Conservation (phyloP, 768 basidiomycete species). For the Terana coerulea region DNA sequence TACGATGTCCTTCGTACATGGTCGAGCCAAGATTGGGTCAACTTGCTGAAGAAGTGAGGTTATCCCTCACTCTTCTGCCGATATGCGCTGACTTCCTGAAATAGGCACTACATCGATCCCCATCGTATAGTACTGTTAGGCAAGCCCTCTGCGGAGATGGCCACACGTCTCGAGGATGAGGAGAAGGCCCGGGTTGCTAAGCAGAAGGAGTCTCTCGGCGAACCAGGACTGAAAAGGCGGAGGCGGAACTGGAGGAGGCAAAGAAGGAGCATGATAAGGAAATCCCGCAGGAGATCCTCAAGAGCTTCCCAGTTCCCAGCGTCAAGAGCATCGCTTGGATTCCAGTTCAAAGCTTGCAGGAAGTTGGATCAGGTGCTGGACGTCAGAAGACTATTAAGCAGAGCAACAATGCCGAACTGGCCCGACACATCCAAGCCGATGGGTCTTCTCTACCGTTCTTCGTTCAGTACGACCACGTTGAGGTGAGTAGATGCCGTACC, state of each 20-base stretch:
- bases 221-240: constrained; percentile 75
- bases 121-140: constrained; percentile 76
- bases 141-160: constrained; percentile 82
- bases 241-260: constrained; percentile 67
- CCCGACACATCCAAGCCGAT: constrained; percentile 63
- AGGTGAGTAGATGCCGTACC: constrained; percentile 41
- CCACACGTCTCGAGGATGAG: constrained; percentile 72
- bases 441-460: constrained; percentile 76
- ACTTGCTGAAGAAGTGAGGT: constrained; percentile 67
- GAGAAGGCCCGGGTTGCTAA: constrained; percentile 74
- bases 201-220: constrained; percentile 70
- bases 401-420: constrained; percentile 41
- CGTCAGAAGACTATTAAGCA: constrained; percentile 21
- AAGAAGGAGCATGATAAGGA: constrained; percentile 82
- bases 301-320: constrained; percentile 85
- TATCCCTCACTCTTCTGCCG: background rate
- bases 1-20: constrained; percentile 67
- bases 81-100: background rate
- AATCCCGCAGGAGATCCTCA: constrained; percentile 79
- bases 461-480: constrained; percentile 90
- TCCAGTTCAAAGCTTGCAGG: constrained; percentile 63
- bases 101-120: constrained; percentile 76
- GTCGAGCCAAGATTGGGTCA: constrained; percentile 73
- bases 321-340: constrained; percentile 94
- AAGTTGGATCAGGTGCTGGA: constrained; percentile 49